Base-by-base conservation (phyloP, 2,329 filamentous ascomycete species). In the Fusarium buxicola region DNA sequence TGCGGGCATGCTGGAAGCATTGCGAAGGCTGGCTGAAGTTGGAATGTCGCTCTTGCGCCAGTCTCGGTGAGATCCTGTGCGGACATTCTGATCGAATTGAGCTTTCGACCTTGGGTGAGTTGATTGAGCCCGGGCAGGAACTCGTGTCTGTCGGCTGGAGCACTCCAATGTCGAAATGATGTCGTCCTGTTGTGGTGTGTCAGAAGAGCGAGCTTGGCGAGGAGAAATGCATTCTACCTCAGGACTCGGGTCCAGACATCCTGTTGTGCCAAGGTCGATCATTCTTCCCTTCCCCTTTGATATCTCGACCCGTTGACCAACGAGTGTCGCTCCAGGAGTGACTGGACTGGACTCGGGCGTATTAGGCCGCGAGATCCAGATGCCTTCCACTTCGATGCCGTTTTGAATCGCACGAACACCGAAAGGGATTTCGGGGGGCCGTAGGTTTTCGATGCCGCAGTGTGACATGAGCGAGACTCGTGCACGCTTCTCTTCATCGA, bases 351-450 rank as follows among this genome's bases (percentile, higher is more conserved):
- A 44, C 6, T 63, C 67, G 2, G 81, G 78, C 10, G 80, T 80
- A 9, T 78, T 76, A 39, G 82, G 80, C 47, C 80, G 79, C 21
- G 87, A 89, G 45, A 91, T 86, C 89, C 90, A 92, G 46, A 97
- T 93, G 5, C 92, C 94, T 63, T 96, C 92, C 8, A 96, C 86
- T 72, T 94, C 86, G 38, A 96, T 82, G 7, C 93, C 93, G 66
- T 86, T 90, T 74, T 97, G 89, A 41, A 97, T 86, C 7, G 94
- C 94, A 67, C 91, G 88, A 49, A 95, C 86, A 16, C 94, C 94
- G 70, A 97, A 97, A 0, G 92, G 93, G 31, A 96, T 86, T 9
- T 92, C 89, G 46, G 86, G 81, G 15, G 69, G 57, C 25, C 73
- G 70, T 48, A 73, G 45, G 15, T 69, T 57, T 7, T 74, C 63